phyloP scores from a whole-genome alignment of 768 basidiomycete species.

The Tricholoma furcatifolium region DNA sequence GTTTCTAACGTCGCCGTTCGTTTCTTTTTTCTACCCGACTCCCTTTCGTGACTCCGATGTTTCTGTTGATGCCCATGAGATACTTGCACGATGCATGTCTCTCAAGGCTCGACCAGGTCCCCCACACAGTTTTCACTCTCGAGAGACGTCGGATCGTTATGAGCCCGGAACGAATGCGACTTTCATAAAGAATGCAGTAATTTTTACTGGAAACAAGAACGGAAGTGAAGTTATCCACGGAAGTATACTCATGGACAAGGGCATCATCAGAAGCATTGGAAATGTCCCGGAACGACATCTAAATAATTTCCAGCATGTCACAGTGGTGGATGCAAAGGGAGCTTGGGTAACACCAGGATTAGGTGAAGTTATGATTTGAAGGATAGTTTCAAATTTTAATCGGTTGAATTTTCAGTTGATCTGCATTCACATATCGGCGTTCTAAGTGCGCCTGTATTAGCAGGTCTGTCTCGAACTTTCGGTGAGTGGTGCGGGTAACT shows the following conservation, averaged over 20 bases:
- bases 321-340: constrained; percentile 58
- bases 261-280: constrained; percentile 59
- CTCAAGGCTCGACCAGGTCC: constrained; percentile 47
- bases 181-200: constrained; percentile 68
- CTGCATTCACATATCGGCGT: constrained; percentile 83
- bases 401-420: constrained; percentile 48
- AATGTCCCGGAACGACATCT: constrained; percentile 40
- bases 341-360: constrained; percentile 70
- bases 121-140: constrained; percentile 33
- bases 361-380: constrained; percentile 32
- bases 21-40: not conserved
- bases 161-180: constrained; percentile 65
- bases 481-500: constrained; percentile 8
- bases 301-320: constrained; percentile 42
- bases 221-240: constrained; percentile 55
- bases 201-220: constrained; percentile 61
- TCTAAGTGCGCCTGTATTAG: constrained; percentile 58
- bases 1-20: constrained; percentile 8
- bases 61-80: constrained; percentile 26
- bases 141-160: constrained; percentile 61
- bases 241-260: constrained; percentile 68
- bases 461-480: constrained; percentile 22
- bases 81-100: constrained; percentile 50
- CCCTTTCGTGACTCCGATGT: constrained; percentile 10
- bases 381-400: constrained; percentile 16